These are phyloP conservation scores for Xylaria sp. DNA, from an alignment of 2,329 filamentous ascomycete species.

Conservation along the genomic window DNA sequence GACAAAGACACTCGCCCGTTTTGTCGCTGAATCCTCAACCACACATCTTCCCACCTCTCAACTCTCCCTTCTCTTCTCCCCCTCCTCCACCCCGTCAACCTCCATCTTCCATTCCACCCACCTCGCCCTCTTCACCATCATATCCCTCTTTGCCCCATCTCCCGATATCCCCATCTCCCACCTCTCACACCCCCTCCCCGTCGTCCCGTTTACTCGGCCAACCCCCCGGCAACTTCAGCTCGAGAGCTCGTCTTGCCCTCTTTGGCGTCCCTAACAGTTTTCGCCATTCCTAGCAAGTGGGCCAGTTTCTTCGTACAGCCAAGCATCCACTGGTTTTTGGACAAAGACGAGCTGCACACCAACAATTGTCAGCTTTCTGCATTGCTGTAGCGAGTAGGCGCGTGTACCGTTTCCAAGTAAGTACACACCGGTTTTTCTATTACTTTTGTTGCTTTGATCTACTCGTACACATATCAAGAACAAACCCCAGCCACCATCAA, in stretches of 20 bases:
- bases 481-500: constrained; percentile 26
- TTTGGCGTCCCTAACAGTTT: constrained; percentile 21
- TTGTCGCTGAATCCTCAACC: constrained; percentile 35
- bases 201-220: constrained; percentile 25
- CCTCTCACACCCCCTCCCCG: constrained; percentile 29
- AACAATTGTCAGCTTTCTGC: constrained; percentile 12
- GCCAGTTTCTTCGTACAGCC: constrained; percentile 25
- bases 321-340: constrained; percentile 25
- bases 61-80: constrained; percentile 26
- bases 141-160: constrained; percentile 26
- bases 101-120: constrained; percentile 27
- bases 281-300: constrained; percentile 32
- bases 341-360: constrained; percentile 22
- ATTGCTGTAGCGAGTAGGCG: constrained; percentile 14
- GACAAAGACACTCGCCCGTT: constrained; percentile 32
- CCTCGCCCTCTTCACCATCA: constrained; percentile 26
- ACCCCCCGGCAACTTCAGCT: constrained; percentile 26
- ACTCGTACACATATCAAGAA: constrained; percentile 11
- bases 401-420: constrained; percentile 23
- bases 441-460: constrained; percentile 1
- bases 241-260: constrained; percentile 15
- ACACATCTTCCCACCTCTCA: constrained; percentile 31
- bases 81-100: constrained; percentile 18
- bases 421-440: constrained; percentile 18
- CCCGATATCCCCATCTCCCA: constrained; percentile 23